phyloP scores from a whole-genome alignment of 371 early-diverging fungal species.

The Capillidium heterosporum region DNA sequence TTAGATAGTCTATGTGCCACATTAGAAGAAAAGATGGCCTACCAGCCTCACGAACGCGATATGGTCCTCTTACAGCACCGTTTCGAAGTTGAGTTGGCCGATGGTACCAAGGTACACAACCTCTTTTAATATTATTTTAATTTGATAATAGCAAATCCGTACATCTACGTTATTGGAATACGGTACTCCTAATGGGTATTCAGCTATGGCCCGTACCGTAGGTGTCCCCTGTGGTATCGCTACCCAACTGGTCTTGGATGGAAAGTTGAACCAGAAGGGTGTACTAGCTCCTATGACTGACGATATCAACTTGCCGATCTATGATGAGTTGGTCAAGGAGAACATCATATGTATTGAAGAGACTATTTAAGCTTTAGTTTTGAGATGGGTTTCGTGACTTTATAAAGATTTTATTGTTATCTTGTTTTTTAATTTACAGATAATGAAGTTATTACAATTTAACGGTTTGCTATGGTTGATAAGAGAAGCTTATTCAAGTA shows the following conservation, averaged over 20 bases:
- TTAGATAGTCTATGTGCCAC: slow-evolving; percentile 90
- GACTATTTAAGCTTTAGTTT: slow-evolving; percentile 15
- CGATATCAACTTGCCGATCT: slow-evolving; percentile 79
- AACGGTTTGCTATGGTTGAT: too few relatives aligned
- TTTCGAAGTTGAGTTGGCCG: slow-evolving; percentile 74
- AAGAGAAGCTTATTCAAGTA: too few relatives aligned
- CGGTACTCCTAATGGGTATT: slow-evolving; percentile 65
- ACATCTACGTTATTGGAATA: slow-evolving; percentile 84
- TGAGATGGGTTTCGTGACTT: too few relatives aligned
- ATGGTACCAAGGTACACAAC: slow-evolving; percentile 27
- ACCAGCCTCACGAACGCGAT: slow-evolving; percentile 82
- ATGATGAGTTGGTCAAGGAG: slow-evolving; percentile 59
- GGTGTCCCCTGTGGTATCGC: slow-evolving; percentile 95
- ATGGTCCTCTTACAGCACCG: slow-evolving; percentile 93
- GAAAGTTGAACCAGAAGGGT: slow-evolving; percentile 47
- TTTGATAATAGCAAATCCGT: slow-evolving; percentile 40
- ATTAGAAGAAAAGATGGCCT: slow-evolving; percentile 86
- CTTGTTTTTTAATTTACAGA: too few relatives aligned
- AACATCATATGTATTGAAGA: slow-evolving; percentile 76
- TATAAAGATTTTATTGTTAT: too few relatives aligned
- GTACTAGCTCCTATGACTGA: slow-evolving; percentile 85
- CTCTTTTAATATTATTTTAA: not conserved
- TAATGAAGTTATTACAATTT: too few relatives aligned
- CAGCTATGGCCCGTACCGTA: slow-evolving; percentile 96
- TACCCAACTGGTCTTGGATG: slow-evolving; percentile 74